Conservation (phyloP, 2,329 filamentous ascomycete genomes). For the Colletotrichum incanum region DNA sequence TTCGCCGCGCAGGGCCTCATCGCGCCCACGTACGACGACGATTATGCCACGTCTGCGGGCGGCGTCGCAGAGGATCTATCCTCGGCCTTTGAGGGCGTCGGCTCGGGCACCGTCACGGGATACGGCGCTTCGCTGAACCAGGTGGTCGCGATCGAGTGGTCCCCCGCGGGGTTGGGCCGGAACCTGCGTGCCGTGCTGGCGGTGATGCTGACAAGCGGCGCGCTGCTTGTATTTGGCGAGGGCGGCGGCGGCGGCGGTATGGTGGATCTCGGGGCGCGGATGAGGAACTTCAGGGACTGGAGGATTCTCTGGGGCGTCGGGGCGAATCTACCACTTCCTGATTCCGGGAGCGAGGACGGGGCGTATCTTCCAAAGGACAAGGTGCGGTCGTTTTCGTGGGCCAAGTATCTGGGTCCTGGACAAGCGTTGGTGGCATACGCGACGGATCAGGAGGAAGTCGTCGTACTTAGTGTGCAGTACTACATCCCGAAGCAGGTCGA, state of each 20-base stretch:
- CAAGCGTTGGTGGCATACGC: conserved; percentile 66
- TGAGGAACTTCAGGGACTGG: conserved; percentile 65
- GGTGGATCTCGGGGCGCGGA: conserved; percentile 50
- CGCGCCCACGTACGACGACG: conserved; percentile 49
- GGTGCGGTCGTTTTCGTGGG: conserved; percentile 70
- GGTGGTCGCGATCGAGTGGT: conserved; percentile 69
- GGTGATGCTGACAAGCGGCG: conserved; percentile 66
- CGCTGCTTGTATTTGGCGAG: conserved; percentile 68
- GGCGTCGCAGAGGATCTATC: conserved; percentile 48
- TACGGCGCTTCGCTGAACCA: conserved; percentile 69
- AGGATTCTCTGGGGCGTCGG: conserved; percentile 71
- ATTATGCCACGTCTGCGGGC: conserved; percentile 5
- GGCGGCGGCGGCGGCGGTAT: conserved; percentile 44
- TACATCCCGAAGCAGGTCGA: conserved; percentile 57
- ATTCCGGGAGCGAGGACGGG: conserved; percentile 52
- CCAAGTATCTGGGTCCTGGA: conserved; percentile 58
- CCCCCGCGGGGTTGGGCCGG: conserved; percentile 70
- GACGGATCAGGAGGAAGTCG: conserved; percentile 66
- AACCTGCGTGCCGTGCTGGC: conserved; percentile 68
- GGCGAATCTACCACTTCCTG: conserved; percentile 65
- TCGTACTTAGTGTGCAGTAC: conserved; percentile 65
- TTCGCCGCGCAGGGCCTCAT: conserved; percentile 57
- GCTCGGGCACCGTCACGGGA: conserved; percentile 62
- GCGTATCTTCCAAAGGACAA: conserved; percentile 45
- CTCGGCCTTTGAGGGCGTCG: conserved; percentile 57